Base-by-base conservation (phyloP, 768 basidiomycete genomes). In the Boletus bicolor region DNA sequence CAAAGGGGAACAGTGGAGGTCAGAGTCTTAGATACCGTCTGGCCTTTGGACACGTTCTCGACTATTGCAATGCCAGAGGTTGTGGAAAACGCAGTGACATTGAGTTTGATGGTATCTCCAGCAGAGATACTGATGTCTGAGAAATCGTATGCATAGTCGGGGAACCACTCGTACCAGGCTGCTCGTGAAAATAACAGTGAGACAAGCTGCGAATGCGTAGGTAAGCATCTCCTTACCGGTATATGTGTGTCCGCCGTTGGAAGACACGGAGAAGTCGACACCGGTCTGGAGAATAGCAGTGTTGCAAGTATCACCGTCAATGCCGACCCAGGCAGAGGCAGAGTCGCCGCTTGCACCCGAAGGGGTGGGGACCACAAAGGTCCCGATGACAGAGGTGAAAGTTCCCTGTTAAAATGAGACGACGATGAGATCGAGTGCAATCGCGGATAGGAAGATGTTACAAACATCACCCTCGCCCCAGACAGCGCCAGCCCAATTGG, bases 91-190 rank as follows among this genome's bases (percentile, higher is more conserved):
- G 53, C 28, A 2, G 3, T 28, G 14, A 57, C 17, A n/a, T 1
- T 46, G 19, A 57, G 34, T 32, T 9, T 48, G 26, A 62, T 38
- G 19, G 34, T 12, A 8, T 62, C 45, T 24, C 60, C 60, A 32
- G 52, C 26, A 28, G 46, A 57, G 38, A 62, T 45, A 0, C 11
- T 14, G 21, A 55, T 19, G 30, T 15, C 38, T 21, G 43, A 30
- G 9, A 54, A 58, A 15, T 30, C 26, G 32, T 10, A 8, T 10
- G 45, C 4, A 35, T 1, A 0, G 7, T 6, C 44, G n/a, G 57
- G 57, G 12, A 36, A 44, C 58, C 49, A 60, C 21, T 60, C 58
- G 39, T 53, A 56, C 51, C 47, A 61, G 12, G 51, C 56, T 57
- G n/a, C 34, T 37, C 35, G 14, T 30, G 3, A 26, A 37, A 15